These are phyloP conservation scores for Umbellularia californica DNA, from an alignment of 164 flowering plant genomes.

Conservation along the genomic window DNA sequence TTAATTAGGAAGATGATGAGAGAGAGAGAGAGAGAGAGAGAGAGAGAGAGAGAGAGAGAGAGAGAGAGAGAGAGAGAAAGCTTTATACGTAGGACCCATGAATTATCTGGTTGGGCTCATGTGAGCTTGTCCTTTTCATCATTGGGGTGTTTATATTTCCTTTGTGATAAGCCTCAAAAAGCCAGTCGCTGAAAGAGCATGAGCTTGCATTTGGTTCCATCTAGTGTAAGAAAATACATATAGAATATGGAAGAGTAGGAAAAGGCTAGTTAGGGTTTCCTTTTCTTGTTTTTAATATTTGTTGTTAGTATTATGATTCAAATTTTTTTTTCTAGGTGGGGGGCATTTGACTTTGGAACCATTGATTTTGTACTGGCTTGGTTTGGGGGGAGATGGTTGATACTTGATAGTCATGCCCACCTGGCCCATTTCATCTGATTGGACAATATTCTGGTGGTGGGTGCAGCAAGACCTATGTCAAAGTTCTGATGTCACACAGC, in stretches of 20 bases:
- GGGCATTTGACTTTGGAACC: conserved; percentile 10
- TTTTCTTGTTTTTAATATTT: not conserved
- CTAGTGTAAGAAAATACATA: not conserved
- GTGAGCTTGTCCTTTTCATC: conserved; percentile 66
- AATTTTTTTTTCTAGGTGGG: not conserved
- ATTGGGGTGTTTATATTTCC: conserved; percentile 20
- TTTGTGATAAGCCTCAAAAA: conserved; percentile 17
- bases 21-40: conserved; percentile 4
- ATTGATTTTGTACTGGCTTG: not conserved
- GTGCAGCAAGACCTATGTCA: not conserved
- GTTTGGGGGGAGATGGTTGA: not conserved
- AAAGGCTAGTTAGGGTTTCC: conserved; percentile 3
- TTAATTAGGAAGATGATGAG: conserved; percentile 4
- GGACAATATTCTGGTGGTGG: conserved; percentile 2
- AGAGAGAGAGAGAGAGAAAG: conserved; percentile 5
- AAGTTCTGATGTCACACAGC: not conserved
- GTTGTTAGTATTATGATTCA: not conserved
- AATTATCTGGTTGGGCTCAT: conserved; percentile 68
- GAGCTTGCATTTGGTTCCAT: conserved; percentile 5
- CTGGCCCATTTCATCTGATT: not conserved
- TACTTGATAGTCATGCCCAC: not conserved
- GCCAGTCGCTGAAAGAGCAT: conserved; percentile 44
- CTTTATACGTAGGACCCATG: conserved; percentile 35
- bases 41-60: conserved; percentile 2
- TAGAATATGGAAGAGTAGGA: not conserved